Conservation (phyloP, 441 rosid genomes). For the Euphorbia corollata region DNA sequence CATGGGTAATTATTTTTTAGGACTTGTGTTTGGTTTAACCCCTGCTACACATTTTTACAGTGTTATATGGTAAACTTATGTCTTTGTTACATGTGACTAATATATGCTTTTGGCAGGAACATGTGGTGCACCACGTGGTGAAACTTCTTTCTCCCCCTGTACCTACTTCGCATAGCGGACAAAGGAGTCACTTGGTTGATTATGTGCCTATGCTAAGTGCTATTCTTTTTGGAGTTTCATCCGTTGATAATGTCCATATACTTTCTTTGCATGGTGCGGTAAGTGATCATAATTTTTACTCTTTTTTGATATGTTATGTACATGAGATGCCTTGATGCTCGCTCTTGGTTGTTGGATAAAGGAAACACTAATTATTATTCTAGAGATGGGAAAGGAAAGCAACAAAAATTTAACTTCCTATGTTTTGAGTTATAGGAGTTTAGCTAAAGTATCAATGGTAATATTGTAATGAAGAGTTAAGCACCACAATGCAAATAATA, state of each 20-base stretch:
- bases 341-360: neutral
- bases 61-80: neutral
- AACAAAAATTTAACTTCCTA: neutral
- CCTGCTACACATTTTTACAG: neutral
- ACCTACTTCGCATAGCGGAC: slow-evolving; percentile 32
- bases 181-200: slow-evolving; percentile 41
- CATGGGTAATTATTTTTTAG: neutral
- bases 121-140: slow-evolving; percentile 53
- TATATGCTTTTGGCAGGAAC: slow-evolving; percentile 40
- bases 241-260: slow-evolving; percentile 48
- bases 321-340: slow-evolving; percentile 9
- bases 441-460: neutral
- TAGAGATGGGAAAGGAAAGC: neutral
- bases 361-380: neutral
- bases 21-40: slow-evolving; percentile 3
- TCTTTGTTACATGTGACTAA: neutral
- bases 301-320: neutral
- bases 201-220: slow-evolving; percentile 48
- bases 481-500: neutral
- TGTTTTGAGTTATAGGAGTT: neutral
- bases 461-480: neutral
- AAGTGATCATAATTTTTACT: slow-evolving; percentile 24
- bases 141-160: slow-evolving; percentile 60
- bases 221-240: slow-evolving; percentile 44
- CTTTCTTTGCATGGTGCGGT: slow-evolving; percentile 66